phyloP scores from a whole-genome alignment of 1,284 basidiomycete species.

The Pulveroboletus sp. region DNA sequence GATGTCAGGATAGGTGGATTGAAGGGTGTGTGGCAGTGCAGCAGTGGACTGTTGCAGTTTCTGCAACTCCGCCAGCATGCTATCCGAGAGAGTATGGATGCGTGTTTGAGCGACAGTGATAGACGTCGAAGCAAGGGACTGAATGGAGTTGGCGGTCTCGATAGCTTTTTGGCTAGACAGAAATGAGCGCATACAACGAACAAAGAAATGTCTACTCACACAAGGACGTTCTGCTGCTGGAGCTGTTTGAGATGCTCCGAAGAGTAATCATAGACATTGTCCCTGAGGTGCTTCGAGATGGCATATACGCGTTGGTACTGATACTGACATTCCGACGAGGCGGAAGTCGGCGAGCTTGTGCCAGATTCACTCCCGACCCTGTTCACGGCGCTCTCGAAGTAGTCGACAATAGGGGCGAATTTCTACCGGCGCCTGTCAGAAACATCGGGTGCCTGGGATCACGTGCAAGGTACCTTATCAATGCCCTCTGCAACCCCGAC shows the following conservation, averaged over 20 bases:
- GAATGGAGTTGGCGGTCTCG: constrained; percentile 65
- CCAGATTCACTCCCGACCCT: constrained; percentile 51
- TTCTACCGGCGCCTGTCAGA: constrained; percentile 43
- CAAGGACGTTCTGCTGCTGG: constrained; percentile 63
- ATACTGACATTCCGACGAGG: constrained; percentile 49
- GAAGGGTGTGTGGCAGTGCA: constrained; percentile 55
- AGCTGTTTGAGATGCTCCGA: constrained; percentile 71
- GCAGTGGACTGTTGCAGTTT: constrained; percentile 62
- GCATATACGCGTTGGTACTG: constrained; percentile 74
- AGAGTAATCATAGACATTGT: constrained; percentile 64
- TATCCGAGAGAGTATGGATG: constrained; percentile 59
- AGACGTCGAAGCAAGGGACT: constrained; percentile 55
- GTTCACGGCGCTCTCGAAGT: constrained; percentile 61
- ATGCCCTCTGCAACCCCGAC: constrained; percentile 64
- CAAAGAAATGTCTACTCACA: constrained; percentile 46
- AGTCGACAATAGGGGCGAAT: constrained; percentile 72
- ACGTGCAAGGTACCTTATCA: constrained; percentile 57
- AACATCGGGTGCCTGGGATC: constrained; percentile 13
- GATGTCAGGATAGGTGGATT: constrained; percentile 53
- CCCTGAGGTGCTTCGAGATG: constrained; percentile 62
- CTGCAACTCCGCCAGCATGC: constrained; percentile 63
- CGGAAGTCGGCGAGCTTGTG: constrained; percentile 41
- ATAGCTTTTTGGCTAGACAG: constrained; percentile 61
- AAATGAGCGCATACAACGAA: constrained; percentile 12
- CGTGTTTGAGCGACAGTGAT: constrained; percentile 51